Percentiles rank a stretch among this genome's conserved stretches.
These are phyloP conservation scores for Carex sylvatica DNA, from an alignment of 202 grass and related monocot genomes.

Conservation along the genomic window DNA sequence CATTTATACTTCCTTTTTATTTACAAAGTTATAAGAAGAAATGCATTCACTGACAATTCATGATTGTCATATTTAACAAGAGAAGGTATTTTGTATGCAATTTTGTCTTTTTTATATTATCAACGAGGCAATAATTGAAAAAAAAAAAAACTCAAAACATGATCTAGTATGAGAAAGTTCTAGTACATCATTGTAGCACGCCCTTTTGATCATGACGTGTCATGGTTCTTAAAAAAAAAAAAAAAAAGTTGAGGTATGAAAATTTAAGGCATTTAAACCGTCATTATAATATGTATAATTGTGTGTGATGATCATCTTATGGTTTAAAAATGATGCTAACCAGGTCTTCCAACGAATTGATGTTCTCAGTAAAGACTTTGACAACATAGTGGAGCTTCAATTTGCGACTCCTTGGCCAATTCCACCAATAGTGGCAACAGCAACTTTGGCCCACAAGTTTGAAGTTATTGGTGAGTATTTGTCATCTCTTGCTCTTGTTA, in stretches of 20 bases:
- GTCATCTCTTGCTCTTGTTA: neutral
- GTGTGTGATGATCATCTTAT: neutral
- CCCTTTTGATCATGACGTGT: neutral
- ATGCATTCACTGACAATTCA: neutral
- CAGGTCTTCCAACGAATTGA: slow-evolving; percentile 91
- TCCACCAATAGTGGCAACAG: slow-evolving; percentile 46
- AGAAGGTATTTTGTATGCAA: neutral
- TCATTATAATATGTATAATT: neutral
- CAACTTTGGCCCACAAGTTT: slow-evolving; percentile 79
- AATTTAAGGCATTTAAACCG: too few relatives aligned
- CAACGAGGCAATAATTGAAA: neutral
- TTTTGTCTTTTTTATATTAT: neutral
- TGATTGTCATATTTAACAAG: neutral
- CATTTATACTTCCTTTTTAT: neutral
- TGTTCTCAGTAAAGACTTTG: slow-evolving; percentile 67
- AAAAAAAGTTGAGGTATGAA: too few relatives aligned
- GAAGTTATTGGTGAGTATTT: slow-evolving; percentile 59
- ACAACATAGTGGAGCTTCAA: slow-evolving; percentile 84
- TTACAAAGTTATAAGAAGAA: neutral
- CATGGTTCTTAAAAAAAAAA: neutral
- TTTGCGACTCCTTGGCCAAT: slow-evolving; percentile 84
- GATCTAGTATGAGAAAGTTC: too few relatives aligned
- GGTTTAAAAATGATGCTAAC: neutral
- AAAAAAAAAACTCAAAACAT: neutral
- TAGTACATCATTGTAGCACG: neutral